These are phyloP conservation scores for Tripterygium wilfordii DNA, from an alignment of 177 flowering plant genomes.

Conservation along the genomic window DNA sequence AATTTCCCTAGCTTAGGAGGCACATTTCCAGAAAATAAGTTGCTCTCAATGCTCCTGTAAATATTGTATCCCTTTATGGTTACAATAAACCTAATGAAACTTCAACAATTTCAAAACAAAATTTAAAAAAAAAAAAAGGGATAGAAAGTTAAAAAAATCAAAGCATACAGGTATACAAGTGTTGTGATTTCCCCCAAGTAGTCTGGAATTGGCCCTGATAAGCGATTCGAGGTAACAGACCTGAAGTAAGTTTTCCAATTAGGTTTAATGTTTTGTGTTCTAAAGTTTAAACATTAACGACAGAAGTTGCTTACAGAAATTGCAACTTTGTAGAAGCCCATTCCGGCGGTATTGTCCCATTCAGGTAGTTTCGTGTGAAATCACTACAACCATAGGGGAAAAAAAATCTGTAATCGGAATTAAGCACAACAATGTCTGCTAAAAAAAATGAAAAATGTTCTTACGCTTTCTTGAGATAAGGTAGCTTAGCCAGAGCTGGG, in stretches of 20 bases:
- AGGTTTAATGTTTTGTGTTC: no score
- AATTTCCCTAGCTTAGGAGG: constrained; percentile 25
- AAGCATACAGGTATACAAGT: constrained; percentile 21
- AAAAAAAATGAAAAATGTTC: no score
- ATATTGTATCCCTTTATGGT: no score
- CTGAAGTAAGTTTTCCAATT: constrained; percentile 20
- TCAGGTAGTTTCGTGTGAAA: constrained; percentile 25
- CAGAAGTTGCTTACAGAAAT: constrained; percentile 13
- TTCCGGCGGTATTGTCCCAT: constrained; percentile 29
- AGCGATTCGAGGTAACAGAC: constrained; percentile 17
- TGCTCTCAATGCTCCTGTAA: constrained; percentile 18
- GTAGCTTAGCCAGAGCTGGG: constrained; percentile 8
- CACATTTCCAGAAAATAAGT: no score
- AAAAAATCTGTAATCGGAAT: no score
- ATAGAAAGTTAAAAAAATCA: neutral
- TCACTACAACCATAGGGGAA: no score
- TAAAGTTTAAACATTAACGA: no score
- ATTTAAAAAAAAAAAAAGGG: neutral
- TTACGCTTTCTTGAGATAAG: constrained; percentile 18
- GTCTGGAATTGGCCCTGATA: constrained; percentile 31
- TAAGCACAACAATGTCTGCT: no score
- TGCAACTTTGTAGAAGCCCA: constrained; percentile 27
- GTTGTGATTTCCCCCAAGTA: constrained; percentile 29
- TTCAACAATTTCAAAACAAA: no score
- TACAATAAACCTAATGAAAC: no score